Evolutionary conservation across 441 rosid genomes (phyloP), one percentile per base, ranked within the genome.

Genomic region (Heliophila coronopifolia): DNA sequence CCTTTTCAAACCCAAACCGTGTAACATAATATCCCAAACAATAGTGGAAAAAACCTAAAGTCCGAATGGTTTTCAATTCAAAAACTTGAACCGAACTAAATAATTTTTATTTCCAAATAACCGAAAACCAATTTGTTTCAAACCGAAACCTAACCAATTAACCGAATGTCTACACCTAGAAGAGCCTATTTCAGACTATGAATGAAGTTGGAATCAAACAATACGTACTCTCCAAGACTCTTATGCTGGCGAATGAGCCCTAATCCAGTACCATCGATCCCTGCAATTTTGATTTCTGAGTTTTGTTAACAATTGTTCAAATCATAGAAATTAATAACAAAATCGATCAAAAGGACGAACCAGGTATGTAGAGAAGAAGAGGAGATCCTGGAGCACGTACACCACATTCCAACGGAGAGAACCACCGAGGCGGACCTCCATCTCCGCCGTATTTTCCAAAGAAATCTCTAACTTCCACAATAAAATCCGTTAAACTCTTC

Each of bases 221-320:
- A 10, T 10, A 57, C 78, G 63, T 66, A 89, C 94, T 73, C 75
- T 53, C 90, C 92, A 2, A 92, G 81, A 25, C 54, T 71, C 28
- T 51, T 50, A 55, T 83, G 84, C 42, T 92, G 94, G 24, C 41
- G 71, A 31, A 68, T 56, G 37, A 92, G 86, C 5, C 97, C 99
- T 61, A 86, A 76, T 58, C 94, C 98, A 37, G 77, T 77, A 39
- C 99, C 95, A 63, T 92, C 95, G 19, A 84, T 73, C 30, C 97
- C 97, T 92, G 68, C 30, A 61, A 9, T 48, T 32, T 30, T 4
- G 8, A 16, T 2, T 44, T 52, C 26, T 19, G 5, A 20, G 59
- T 10, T 28, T 19, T 8, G 18, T 13, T 33, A 25, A 32, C 42
- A 5, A 36, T 36, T 36, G 10, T 15, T 1, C 4, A 9, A 35